Percentiles rank a stretch among this genome's conserved stretches.
phyloP scores from a whole-genome alignment of 441 rosid genomes.

The Flueggea neowawraea region DNA sequence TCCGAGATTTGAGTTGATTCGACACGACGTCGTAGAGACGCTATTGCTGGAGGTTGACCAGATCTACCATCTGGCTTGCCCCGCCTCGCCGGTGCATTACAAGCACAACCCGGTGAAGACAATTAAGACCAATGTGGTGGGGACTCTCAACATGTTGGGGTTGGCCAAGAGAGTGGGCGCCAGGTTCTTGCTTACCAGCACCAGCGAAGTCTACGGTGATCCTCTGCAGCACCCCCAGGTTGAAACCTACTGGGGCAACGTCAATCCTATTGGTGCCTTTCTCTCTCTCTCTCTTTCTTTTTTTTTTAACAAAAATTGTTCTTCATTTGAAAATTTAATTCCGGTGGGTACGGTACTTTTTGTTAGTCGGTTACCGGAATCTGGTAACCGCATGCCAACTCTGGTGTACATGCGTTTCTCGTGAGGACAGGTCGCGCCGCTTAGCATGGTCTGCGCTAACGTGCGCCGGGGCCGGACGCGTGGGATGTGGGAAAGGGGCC shows the following conservation, averaged over 20 bases:
- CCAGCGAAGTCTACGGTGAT: conserved; percentile 96
- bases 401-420: too few relatives aligned
- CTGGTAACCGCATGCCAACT: too few relatives aligned
- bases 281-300: background rate
- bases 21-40: conserved; percentile 95
- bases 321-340: background rate
- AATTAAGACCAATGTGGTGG: conserved; percentile 93
- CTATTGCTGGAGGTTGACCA: conserved; percentile 86
- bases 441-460: too few relatives aligned
- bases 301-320: background rate
- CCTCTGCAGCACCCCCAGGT: conserved; percentile 96
- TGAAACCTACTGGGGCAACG: conserved; percentile 99
- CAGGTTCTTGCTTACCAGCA: conserved; percentile 78
- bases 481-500: too few relatives aligned
- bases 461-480: too few relatives aligned
- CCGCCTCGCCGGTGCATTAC: conserved; percentile 96
- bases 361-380: too few relatives aligned
- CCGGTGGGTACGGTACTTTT: too few relatives aligned
- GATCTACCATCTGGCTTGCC: conserved; percentile 96
- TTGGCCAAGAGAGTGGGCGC: conserved; percentile 93
- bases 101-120: conserved; percentile 94
- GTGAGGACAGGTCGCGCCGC: too few relatives aligned
- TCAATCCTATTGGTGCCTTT: conserved; percentile 81
- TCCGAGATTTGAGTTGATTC: conserved; percentile 81
- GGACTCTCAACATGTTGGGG: conserved; percentile 90